Percentiles rank a stretch among this genome's conserved stretches.
phyloP scores from a whole-genome alignment of 108 stramenopile genomes.

The Phaeodactylum tricornutum region DNA sequence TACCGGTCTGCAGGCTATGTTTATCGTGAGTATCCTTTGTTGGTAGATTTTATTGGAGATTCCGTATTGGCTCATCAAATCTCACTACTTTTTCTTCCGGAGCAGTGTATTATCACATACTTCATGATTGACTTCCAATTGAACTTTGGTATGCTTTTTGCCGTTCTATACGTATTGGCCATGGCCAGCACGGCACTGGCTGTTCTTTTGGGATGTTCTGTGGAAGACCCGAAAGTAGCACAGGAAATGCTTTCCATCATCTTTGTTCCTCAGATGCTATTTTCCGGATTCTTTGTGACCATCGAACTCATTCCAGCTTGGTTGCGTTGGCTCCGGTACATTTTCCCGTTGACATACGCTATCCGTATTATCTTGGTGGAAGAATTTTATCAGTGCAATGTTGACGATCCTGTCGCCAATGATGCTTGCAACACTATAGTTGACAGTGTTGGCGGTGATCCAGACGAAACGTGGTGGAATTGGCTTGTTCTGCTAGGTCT shows the following conservation, averaged over 20 bases:
- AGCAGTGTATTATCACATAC: conserved; percentile 19
- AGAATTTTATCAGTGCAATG: conserved; percentile 22
- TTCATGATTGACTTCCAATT: conserved; percentile 32
- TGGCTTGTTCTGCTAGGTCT: conserved; percentile 33
- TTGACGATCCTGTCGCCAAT: too few relatives aligned
- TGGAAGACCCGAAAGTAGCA: conserved; percentile 42
- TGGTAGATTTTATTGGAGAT: not conserved
- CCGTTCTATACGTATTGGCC: conserved; percentile 22
- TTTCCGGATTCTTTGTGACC: conserved; percentile 58
- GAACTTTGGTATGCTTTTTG: conserved; percentile 19
- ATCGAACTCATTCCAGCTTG: conserved; percentile 44
- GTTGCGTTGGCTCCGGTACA: conserved; percentile 64
- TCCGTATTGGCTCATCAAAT: too few relatives aligned
- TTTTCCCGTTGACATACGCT: conserved; percentile 59
- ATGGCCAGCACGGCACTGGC: conserved; percentile 39
- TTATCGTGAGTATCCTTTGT: not conserved
- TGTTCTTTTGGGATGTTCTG: conserved; percentile 36
- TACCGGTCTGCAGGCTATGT: conserved; percentile 20
- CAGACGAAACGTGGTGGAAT: conserved; percentile 32
- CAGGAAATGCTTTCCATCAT: conserved; percentile 49
- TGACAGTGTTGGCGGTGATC: too few relatives aligned
- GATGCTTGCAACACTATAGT: too few relatives aligned
- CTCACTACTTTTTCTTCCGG: conserved; percentile 14
- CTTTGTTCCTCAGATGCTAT: conserved; percentile 72
- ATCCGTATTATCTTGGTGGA: conserved; percentile 48